phyloP scores from a whole-genome alignment of 108 stramenopile species.

The Skeletonema marinoi region DNA sequence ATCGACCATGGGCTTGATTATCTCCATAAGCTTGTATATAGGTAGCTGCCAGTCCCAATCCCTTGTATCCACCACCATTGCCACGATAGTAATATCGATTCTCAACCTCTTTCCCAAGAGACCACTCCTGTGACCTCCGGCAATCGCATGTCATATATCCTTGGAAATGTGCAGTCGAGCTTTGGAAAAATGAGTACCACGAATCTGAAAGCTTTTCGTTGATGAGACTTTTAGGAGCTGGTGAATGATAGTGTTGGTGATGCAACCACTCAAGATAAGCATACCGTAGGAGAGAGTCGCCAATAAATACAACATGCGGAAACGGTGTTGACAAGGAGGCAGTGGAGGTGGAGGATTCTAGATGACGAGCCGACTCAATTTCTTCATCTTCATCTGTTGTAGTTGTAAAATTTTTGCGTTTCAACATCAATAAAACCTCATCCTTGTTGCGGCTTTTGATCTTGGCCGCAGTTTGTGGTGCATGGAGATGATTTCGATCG shows the following conservation, averaged over 20 bases:
- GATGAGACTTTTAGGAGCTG: not conserved
- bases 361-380: too few relatives aligned
- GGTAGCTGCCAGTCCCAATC: not conserved
- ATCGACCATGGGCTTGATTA: not conserved
- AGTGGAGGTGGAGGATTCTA: too few relatives aligned
- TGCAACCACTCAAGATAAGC: slow-evolving; percentile 5
- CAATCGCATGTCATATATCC: not conserved
- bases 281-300: not conserved
- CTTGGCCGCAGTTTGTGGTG: too few relatives aligned
- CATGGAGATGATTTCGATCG: too few relatives aligned
- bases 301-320: slow-evolving; percentile 2
- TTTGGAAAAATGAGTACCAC: not conserved
- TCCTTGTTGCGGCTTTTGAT: too few relatives aligned
- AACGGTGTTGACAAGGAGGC: too few relatives aligned
- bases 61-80: too few relatives aligned
- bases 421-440: too few relatives aligned
- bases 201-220: slow-evolving; percentile 1
- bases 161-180: not conserved
- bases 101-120: not conserved
- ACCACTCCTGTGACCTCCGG: not conserved
- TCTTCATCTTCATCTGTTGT: too few relatives aligned
- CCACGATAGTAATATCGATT: slow-evolving; percentile 5
- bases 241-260: not conserved
- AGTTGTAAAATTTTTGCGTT: too few relatives aligned
- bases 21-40: not conserved